Conservation (phyloP, 139 green algal species). For the Dunaliella primolecta region DNA sequence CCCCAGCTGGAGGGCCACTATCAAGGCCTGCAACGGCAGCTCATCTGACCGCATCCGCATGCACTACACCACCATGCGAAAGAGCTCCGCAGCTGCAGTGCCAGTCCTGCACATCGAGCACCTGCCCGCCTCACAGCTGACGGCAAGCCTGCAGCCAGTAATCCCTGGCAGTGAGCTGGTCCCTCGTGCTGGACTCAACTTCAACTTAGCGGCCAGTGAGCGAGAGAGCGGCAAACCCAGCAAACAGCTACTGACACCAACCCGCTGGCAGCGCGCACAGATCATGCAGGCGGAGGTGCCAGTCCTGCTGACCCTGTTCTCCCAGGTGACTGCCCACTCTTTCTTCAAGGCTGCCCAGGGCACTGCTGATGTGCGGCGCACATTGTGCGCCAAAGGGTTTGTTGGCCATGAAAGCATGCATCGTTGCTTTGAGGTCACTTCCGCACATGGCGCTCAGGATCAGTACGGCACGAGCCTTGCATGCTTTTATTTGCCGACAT, state of each 20-base stretch:
- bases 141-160: not conserved
- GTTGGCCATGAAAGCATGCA: too few relatives aligned
- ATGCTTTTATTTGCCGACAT: too few relatives aligned
- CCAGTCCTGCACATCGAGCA: not conserved
- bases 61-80: not conserved
- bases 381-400: too few relatives aligned
- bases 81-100: not conserved
- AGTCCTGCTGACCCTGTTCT: not conserved
- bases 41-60: not conserved
- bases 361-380: too few relatives aligned
- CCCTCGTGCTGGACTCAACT: too few relatives aligned
- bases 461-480: too few relatives aligned
- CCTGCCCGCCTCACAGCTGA: not conserved
- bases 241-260: not conserved
- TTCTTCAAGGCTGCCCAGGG: too few relatives aligned
- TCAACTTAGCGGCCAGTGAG: not conserved
- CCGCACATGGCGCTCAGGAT: too few relatives aligned
- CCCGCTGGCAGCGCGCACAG: not conserved
- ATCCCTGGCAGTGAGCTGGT: not conserved
- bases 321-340: not conserved
- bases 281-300: not conserved
- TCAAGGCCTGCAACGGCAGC: not conserved
- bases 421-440: too few relatives aligned
- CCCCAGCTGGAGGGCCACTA: not conserved
- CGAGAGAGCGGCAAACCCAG: not conserved